phyloP scores from a whole-genome alignment of 2,329 filamentous ascomycete species.

The Cladosporium velox region DNA sequence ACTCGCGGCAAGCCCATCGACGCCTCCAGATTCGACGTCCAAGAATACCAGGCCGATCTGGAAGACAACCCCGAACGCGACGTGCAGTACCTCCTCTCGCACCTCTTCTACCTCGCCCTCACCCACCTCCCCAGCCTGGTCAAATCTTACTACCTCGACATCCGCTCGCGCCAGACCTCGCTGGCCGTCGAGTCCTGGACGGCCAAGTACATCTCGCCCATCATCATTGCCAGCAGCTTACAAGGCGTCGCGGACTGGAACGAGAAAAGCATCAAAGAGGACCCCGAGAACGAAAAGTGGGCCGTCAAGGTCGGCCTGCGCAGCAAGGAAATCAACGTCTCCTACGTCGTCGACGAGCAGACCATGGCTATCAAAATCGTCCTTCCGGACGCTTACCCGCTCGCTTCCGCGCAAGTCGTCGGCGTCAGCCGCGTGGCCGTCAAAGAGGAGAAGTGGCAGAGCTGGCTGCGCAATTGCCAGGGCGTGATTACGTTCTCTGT shows the following conservation, averaged over 20 bases:
- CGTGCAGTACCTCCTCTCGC: conserved; percentile 79
- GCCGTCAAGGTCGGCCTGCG: conserved; percentile 70
- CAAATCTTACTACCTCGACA: conserved; percentile 81
- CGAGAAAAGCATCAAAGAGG: conserved; percentile 40
- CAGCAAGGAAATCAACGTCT: conserved; percentile 75
- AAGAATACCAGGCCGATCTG: conserved; percentile 58
- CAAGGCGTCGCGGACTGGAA: conserved; percentile 70
- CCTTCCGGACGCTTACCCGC: conserved; percentile 78
- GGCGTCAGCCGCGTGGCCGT: conserved; percentile 83
- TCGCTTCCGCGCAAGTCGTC: conserved; percentile 74
- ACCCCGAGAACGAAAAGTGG: conserved; percentile 55
- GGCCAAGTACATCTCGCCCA: conserved; percentile 73
- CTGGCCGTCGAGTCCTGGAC: conserved; percentile 83
- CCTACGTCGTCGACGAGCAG: conserved; percentile 85
- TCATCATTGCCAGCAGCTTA: conserved; percentile 66
- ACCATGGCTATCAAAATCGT: conserved; percentile 79
- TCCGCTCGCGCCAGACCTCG: conserved; percentile 75
- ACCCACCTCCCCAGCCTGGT: conserved; percentile 76
- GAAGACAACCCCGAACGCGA: conserved; percentile 68
- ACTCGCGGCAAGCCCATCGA: conserved; percentile 71
- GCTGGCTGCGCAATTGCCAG: conserved; percentile 84
- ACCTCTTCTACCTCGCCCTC: conserved; percentile 81
- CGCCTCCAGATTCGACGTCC: conserved; percentile 69
- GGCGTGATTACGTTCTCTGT: conserved; percentile 89
- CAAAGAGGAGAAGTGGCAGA: conserved; percentile 88